These are phyloP conservation scores for Penicillium desertorum DNA, from an alignment of 495 filamentous ascomycete genomes.

Conservation along the genomic window DNA sequence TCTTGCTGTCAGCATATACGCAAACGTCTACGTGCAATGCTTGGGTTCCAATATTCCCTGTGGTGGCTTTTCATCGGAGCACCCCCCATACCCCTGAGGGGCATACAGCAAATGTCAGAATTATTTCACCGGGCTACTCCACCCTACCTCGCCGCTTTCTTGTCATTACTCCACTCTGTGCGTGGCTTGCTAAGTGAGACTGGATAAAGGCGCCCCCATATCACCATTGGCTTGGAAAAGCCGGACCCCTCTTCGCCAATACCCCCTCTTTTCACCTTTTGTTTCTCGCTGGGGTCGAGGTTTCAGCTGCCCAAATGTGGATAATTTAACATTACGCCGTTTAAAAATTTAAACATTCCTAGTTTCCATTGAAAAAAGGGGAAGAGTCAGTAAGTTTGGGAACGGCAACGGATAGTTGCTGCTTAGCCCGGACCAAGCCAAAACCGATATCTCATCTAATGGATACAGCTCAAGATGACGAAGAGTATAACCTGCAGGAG, in stretches of 20 bases:
- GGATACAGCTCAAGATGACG: constrained; percentile 3
- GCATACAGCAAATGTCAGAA: not conserved
- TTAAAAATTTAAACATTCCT: not conserved
- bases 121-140: not conserved
- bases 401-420: not conserved
- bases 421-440: not conserved
- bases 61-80: not conserved
- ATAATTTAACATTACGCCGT: not conserved
- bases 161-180: not conserved
- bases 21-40: too few species aligned
- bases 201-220: not conserved
- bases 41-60: not conserved
- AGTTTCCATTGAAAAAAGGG: not conserved
- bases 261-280: not conserved
- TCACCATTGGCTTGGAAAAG: not conserved
- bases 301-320: not conserved
- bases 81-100: not conserved
- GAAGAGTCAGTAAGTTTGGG: too few species aligned
- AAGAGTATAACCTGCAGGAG: constrained; percentile 25
- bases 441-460: constrained; percentile 2
- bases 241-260: not conserved
- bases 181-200: not conserved
- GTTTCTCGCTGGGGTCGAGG: not conserved
- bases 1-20: too few species aligned
- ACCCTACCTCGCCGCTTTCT: not conserved